Percentiles rank a stretch among this genome's conserved stretches.
These are phyloP conservation scores for Rhododendron ovatum DNA, from an alignment of 148 eudicot species.

Conservation along the genomic window DNA sequence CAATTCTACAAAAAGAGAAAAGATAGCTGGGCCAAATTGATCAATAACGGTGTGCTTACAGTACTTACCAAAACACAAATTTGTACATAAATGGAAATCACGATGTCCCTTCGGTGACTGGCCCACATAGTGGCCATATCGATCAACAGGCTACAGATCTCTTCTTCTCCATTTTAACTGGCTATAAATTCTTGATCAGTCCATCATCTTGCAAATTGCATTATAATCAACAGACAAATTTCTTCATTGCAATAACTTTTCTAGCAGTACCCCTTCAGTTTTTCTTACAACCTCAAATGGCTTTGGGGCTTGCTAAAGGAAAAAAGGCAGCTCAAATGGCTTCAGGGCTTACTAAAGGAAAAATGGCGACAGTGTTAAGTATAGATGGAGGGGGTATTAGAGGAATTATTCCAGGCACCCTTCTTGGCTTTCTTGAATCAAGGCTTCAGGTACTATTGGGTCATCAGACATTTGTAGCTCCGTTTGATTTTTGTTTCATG, in stretches of 20 bases:
- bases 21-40: too few relatives aligned
- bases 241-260: neutral
- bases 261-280: neutral
- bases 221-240: neutral
- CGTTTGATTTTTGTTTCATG: neutral
- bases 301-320: too few relatives aligned
- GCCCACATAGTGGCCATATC: too few relatives aligned
- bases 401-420: constrained; percentile 24
- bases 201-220: neutral
- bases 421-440: constrained; percentile 24
- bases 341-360: neutral
- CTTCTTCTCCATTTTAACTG: neutral
- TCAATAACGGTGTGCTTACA: neutral
- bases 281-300: neutral
- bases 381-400: constrained; percentile 35
- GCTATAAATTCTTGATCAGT: neutral
- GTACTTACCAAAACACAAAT: neutral
- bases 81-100: neutral
- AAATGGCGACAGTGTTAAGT: constrained; percentile 20
- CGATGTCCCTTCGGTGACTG: neutral
- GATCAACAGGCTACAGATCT: neutral
- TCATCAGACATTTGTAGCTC: neutral
- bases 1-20: neutral
- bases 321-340: neutral
- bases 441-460: constrained; percentile 20